phyloP scores from a whole-genome alignment of 2,329 filamentous ascomycete genomes.

The Hortaea sp. region DNA sequence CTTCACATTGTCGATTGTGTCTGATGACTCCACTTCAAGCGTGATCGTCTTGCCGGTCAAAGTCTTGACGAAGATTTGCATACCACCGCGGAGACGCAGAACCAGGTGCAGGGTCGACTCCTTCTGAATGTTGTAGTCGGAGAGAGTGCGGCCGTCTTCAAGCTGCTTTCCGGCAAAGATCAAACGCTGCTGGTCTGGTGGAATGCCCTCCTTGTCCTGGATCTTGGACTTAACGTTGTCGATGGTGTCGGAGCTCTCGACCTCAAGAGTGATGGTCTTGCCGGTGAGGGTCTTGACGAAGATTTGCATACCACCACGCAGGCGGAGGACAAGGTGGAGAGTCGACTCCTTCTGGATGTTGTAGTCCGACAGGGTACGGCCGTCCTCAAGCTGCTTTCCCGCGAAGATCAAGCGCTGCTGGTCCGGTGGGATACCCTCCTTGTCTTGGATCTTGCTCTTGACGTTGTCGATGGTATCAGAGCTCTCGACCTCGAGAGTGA shows the following conservation, averaged over 20 bases:
- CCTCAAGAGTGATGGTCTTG: conserved; percentile 89
- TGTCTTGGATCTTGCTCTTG: conserved; percentile 95
- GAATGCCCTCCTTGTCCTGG: conserved; percentile 70
- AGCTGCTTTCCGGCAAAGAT: conserved; percentile 96
- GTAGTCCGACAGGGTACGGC: conserved; percentile 82
- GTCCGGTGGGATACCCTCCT: conserved; percentile 92
- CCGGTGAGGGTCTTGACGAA: conserved; percentile 46
- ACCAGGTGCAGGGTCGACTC: conserved; percentile 58
- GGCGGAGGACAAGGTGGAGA: conserved; percentile 54
- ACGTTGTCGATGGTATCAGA: conserved; percentile 93
- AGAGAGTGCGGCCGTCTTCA: conserved; percentile 83
- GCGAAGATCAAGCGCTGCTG: conserved; percentile 95
- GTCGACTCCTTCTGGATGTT: conserved; percentile 75
- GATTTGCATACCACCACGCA: conserved; percentile 61
- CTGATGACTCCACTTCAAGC: conserved; percentile 76
- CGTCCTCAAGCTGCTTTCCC: conserved; percentile 92
- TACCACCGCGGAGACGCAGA: conserved; percentile 55
- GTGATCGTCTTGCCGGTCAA: conserved; percentile 85
- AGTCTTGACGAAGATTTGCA: conserved; percentile 48
- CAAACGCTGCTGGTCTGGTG: conserved; percentile 85
- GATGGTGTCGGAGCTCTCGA: conserved; percentile 81
- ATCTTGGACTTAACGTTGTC: conserved; percentile 95
- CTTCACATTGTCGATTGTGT: conserved; percentile 94
- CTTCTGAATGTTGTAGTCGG: conserved; percentile 94
- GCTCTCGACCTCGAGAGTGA: conserved; percentile 57